A percentile compares a stretch with the other conserved stretches of the same genome.
These are phyloP conservation scores for Balansia obtecta DNA, from an alignment of 2,329 filamentous ascomycete species.

Conservation along the genomic window DNA sequence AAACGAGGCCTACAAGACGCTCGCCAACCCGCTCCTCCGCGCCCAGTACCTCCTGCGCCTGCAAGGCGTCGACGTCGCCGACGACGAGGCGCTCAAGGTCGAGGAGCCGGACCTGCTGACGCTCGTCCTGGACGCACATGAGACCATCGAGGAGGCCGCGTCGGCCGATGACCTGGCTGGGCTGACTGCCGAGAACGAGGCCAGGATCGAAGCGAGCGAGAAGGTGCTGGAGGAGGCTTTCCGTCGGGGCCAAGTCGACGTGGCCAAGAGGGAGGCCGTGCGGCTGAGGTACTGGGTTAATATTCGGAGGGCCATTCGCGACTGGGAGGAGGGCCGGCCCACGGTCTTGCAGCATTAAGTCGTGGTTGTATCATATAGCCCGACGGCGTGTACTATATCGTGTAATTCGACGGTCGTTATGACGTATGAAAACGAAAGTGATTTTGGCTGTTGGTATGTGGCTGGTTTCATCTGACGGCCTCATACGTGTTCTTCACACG, in stretches of 20 bases:
- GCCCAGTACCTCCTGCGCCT: conserved; percentile 80
- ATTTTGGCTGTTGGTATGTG: no score
- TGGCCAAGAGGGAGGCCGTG: conserved; percentile 60
- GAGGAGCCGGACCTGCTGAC: conserved; percentile 59
- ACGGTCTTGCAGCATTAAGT: conserved; percentile 37
- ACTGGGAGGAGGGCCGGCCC: conserved; percentile 70
- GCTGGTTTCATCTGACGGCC: no score
- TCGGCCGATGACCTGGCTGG: conserved; percentile 50
- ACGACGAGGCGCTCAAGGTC: conserved; percentile 63
- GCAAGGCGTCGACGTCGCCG: conserved; percentile 63
- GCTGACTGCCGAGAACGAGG: conserved; percentile 54
- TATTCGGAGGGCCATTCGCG: conserved; percentile 64
- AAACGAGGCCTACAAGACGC: conserved; percentile 84
- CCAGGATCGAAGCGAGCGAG: conserved; percentile 52
- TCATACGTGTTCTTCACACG: no score
- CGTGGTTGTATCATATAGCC: not conserved
- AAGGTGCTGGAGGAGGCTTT: conserved; percentile 52
- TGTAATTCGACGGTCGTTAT: no score
- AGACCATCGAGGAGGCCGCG: conserved; percentile 60
- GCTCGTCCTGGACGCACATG: conserved; percentile 68
- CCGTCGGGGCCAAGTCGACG: conserved; percentile 48
- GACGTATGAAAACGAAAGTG: no score
- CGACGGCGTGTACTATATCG: no score
- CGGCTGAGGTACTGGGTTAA: conserved; percentile 83
- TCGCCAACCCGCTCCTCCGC: conserved; percentile 63